phyloP scores from a whole-genome alignment of 768 basidiomycete species.

The Sutorius australiensis region DNA sequence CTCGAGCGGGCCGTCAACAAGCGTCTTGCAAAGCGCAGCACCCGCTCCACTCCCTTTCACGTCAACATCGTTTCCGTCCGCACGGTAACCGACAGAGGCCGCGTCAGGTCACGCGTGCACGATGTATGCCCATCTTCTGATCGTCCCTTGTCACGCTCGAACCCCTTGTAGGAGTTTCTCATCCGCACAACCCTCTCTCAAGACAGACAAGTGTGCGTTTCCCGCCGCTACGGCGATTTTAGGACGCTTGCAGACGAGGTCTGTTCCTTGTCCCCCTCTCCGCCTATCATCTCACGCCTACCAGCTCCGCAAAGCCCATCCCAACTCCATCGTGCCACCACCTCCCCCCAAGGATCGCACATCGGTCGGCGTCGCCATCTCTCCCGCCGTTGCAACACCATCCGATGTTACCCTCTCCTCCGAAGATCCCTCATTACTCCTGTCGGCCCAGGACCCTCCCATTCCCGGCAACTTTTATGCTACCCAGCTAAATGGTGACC shows the following conservation, averaged over 20 bases:
- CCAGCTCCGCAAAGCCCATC: slow-evolving; percentile 83
- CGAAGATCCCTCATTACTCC: slow-evolving; percentile 5
- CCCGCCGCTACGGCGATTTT: slow-evolving; percentile 94
- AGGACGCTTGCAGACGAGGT: slow-evolving; percentile 84
- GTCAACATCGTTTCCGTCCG: slow-evolving; percentile 91
- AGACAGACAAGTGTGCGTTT: slow-evolving; percentile 78
- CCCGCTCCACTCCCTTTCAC: slow-evolving; percentile 63
- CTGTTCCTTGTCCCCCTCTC: slow-evolving; percentile 14
- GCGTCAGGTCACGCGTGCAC: slow-evolving; percentile 80
- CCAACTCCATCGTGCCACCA: slow-evolving; percentile 71
- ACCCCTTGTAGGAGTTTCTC: slow-evolving; percentile 77
- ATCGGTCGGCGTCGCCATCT: slow-evolving; percentile 48
- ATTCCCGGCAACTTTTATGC: slow-evolving; percentile 46
- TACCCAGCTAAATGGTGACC: neutral
- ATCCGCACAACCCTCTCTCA: slow-evolving; percentile 78
- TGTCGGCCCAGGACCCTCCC: slow-evolving; percentile 73
- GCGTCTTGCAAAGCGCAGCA: slow-evolving; percentile 47
- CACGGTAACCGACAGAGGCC: slow-evolving; percentile 76
- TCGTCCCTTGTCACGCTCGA: neutral
- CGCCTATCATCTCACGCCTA: slow-evolving; percentile 7
- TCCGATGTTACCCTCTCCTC: neutral
- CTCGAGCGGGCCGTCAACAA: slow-evolving; percentile 70
- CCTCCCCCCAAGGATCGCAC: slow-evolving; percentile 91
- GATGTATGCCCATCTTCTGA: slow-evolving; percentile 52
- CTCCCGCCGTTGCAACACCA: neutral